phyloP scores from a whole-genome alignment of 306 rosid species.

The apple (Malus domestica) region DNA sequence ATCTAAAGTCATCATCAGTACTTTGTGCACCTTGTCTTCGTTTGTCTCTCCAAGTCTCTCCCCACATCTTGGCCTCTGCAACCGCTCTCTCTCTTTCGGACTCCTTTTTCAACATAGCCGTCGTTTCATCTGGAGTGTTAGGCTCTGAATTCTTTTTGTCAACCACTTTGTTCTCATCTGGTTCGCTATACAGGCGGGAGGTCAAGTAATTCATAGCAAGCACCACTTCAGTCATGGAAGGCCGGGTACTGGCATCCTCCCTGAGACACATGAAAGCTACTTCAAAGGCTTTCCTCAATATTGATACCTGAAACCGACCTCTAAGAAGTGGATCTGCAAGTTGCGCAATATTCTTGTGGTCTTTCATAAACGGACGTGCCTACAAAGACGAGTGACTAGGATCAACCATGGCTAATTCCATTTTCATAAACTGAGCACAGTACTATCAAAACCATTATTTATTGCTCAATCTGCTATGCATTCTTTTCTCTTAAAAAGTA shows the following conservation, averaged over 20 bases:
- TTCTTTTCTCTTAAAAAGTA: background rate
- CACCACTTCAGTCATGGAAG: conserved; percentile 63
- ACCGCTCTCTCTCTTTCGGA: conserved; percentile 60
- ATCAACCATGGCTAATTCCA: background rate
- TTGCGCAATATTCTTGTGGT: conserved; percentile 42
- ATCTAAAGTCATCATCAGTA: conserved; percentile 32
- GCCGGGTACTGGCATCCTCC: conserved; percentile 63
- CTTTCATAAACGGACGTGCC: conserved; percentile 58
- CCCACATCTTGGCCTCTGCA: conserved; percentile 84
- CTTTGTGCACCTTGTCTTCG: conserved; percentile 45
- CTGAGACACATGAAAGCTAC: conserved; percentile 74
- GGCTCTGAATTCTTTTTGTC: conserved; percentile 44
- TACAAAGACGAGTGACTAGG: conserved; percentile 7
- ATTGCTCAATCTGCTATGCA: background rate
- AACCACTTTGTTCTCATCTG: conserved; percentile 18
- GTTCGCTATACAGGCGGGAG: conserved; percentile 38
- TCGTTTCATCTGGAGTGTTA: conserved; percentile 54
- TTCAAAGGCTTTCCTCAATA: conserved; percentile 43
- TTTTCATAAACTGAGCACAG: background rate
- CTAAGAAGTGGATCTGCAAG: conserved; percentile 55
- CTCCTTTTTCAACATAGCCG: conserved; percentile 45
- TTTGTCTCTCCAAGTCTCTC: conserved; percentile 64
- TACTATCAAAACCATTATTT: background rate
- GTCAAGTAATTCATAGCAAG: conserved; percentile 55
- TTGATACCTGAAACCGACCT: conserved; percentile 45